Conservation (phyloP, 768 basidiomycete species). For the Boletus bicolor region DNA sequence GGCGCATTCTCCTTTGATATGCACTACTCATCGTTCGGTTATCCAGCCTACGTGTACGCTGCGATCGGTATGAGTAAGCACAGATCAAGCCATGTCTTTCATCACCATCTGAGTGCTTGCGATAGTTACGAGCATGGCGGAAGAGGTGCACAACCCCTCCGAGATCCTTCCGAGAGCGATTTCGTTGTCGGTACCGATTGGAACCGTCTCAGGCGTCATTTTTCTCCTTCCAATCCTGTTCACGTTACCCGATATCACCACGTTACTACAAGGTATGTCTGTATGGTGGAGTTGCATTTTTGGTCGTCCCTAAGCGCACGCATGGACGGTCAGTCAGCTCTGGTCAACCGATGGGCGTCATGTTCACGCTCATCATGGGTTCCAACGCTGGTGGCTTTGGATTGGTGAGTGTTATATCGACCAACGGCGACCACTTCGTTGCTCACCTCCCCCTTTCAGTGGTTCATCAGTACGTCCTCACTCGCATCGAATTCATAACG, state of each 20-base stretch:
- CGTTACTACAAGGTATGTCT: slow-evolving; percentile 47
- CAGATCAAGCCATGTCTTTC: background rate
- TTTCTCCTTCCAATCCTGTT: slow-evolving; percentile 64
- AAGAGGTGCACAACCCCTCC: slow-evolving; percentile 60
- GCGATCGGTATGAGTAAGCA: slow-evolving; percentile 60
- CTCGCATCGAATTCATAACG: background rate
- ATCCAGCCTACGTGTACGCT: slow-evolving; percentile 50
- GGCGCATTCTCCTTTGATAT: background rate
- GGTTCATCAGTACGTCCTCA: slow-evolving; percentile 39
- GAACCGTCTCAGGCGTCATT: slow-evolving; percentile 47
- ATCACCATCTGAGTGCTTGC: background rate
- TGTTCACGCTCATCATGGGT: slow-evolving; percentile 62
- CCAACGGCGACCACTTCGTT: background rate
- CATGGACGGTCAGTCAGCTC: slow-evolving; percentile 42
- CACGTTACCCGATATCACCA: slow-evolving; percentile 56
- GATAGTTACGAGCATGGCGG: slow-evolving; percentile 61
- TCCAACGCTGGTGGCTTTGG: slow-evolving; percentile 61
- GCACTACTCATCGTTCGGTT: slow-evolving; percentile 15
- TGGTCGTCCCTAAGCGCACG: background rate
- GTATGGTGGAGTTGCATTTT: background rate
- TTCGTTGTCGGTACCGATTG: slow-evolving; percentile 51
- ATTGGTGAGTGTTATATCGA: slow-evolving; percentile 38
- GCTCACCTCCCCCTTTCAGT: slow-evolving; percentile 20
- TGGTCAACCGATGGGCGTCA: slow-evolving; percentile 61
- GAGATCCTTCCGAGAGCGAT: slow-evolving; percentile 55